phyloP scores from a whole-genome alignment of 2,329 filamentous ascomycete species.

The Colletotrichum lindemuthianum region DNA sequence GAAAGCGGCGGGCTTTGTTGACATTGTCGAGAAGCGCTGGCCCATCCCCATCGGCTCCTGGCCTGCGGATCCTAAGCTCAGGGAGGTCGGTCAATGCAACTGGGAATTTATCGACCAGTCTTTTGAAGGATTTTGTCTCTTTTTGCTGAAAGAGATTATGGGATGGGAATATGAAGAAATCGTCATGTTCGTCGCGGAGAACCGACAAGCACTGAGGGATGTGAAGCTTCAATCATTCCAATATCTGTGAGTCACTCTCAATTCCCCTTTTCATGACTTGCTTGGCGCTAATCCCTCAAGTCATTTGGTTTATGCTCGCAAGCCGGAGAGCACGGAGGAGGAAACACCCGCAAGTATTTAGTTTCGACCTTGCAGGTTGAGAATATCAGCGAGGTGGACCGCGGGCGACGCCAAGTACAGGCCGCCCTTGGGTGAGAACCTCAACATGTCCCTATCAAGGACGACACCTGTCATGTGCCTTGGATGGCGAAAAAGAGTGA shows the following conservation, averaged over 20 bases:
- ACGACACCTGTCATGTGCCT: too few relatives aligned
- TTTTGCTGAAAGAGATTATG: conserved; percentile 43
- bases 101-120: conserved; percentile 39
- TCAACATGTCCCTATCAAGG: too few relatives aligned
- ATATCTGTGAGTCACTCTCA: neutral
- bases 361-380: too few relatives aligned
- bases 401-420: too few relatives aligned
- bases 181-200: conserved; percentile 38
- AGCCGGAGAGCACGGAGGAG: neutral
- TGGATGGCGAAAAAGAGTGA: too few relatives aligned
- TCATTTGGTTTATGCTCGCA: conserved; percentile 20
- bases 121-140: conserved; percentile 43
- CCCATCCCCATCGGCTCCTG: conserved; percentile 37
- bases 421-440: too few relatives aligned
- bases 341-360: too few relatives aligned
- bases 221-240: conserved; percentile 1
- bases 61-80: conserved; percentile 32
- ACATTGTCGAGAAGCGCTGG: conserved; percentile 31
- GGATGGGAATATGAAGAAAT: conserved; percentile 42
- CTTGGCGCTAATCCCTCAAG: neutral
- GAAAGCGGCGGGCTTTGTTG: conserved; percentile 37
- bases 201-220: conserved; percentile 28
- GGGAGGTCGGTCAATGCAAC: conserved; percentile 36
- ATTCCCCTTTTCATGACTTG: neutral
- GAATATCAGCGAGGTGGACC: too few relatives aligned